phyloP scores from a whole-genome alignment of 371 early-diverging fungal genomes.

The Rhizopus stolonifer region DNA sequence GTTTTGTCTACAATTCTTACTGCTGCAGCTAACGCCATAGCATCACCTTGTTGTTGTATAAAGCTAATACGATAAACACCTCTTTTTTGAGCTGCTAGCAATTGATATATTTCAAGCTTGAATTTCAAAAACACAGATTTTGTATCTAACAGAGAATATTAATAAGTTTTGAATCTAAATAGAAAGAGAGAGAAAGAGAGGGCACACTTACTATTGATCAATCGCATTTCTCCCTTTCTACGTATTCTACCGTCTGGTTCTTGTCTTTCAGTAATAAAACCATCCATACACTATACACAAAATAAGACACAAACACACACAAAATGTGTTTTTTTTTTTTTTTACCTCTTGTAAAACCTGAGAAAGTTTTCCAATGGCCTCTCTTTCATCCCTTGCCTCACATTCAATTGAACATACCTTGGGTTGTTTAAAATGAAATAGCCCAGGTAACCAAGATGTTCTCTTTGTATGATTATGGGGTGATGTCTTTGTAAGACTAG shows the following conservation, averaged over 20 bases:
- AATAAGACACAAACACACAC: no score
- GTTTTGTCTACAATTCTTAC: constrained; percentile 39
- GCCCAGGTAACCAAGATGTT: constrained; percentile 19
- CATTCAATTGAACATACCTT: constrained; percentile 48
- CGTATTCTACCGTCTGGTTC: constrained; percentile 40
- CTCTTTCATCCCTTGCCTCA: constrained; percentile 41
- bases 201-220: constrained; percentile 33
- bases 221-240: constrained; percentile 42
- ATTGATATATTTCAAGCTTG: constrained; percentile 36
- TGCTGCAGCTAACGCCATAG: constrained; percentile 41
- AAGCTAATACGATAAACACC: constrained; percentile 38
- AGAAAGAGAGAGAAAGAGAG: no score
- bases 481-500: neutral
- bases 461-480: neutral
- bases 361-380: constrained; percentile 45
- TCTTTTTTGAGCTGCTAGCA: constrained; percentile 19
- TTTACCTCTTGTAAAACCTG: constrained; percentile 46
- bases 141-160: constrained; percentile 22
- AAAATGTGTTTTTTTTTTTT: neutral
- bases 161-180: no score
- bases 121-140: constrained; percentile 36
- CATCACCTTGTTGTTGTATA: constrained; percentile 53
- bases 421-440: constrained; percentile 23
- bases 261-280: constrained; percentile 35
- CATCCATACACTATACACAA: constrained; percentile 46